A percentile compares a stretch with the other conserved stretches of the same genome.
phyloP scores from a whole-genome alignment of 345 rosid species.

The Eutrema japonicum region DNA sequence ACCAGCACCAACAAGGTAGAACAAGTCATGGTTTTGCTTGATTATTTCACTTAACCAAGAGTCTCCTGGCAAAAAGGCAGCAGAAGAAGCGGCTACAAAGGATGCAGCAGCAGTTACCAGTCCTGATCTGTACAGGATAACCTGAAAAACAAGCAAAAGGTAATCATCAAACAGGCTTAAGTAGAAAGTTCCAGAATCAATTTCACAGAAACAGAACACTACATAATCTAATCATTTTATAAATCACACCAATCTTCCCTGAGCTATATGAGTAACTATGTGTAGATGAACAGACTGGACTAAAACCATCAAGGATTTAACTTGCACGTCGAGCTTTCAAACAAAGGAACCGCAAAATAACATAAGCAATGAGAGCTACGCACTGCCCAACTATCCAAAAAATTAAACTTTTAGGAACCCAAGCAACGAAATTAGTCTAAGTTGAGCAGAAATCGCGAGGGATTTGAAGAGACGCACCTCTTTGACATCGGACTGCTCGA shows the following conservation, averaged over 20 bases:
- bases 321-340: constrained; percentile 21
- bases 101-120: constrained; percentile 82
- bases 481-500: constrained; percentile 76
- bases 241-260: neutral
- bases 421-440: neutral
- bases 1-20: constrained; percentile 72
- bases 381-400: neutral
- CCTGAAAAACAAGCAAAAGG: constrained; percentile 51
- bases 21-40: constrained; percentile 65
- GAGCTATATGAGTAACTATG: neutral
- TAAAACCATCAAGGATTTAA: constrained; percentile 2
- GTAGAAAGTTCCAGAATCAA: neutral
- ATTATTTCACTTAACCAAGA: constrained; percentile 54
- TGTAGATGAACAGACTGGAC: constrained; percentile 4
- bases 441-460: neutral
- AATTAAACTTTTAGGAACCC: constrained; percentile 9
- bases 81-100: constrained; percentile 76
- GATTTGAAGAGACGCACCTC: constrained; percentile 55
- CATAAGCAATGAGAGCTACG: neutral
- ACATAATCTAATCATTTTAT: neutral
- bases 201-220: neutral
- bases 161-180: neutral
- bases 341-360: too few relatives aligned
- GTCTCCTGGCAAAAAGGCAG: constrained; percentile 66
- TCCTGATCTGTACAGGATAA: constrained; percentile 80